These are phyloP conservation scores for Colletotrichum coccodes DNA, from an alignment of 2,329 filamentous ascomycete species.

Conservation along the genomic window DNA sequence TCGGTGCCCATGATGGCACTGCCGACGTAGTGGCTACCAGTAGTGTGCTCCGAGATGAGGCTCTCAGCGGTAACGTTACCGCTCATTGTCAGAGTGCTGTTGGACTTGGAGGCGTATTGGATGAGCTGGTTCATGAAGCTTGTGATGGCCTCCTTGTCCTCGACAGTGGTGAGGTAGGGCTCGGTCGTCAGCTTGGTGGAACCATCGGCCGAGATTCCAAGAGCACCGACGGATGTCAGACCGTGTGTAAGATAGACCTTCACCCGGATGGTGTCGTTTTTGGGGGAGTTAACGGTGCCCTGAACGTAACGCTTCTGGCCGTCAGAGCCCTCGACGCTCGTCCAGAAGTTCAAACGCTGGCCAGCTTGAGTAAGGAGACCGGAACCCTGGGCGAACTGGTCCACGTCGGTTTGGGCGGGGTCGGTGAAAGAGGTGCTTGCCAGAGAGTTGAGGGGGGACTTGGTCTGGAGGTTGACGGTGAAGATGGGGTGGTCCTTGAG, in stretches of 20 bases:
- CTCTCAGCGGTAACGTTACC: conserved; percentile 37
- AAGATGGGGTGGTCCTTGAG: conserved; percentile 47
- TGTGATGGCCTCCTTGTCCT: conserved; percentile 41
- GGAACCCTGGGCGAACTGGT: conserved; percentile 45
- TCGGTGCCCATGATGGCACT: conserved; percentile 59
- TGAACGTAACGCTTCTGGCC: conserved; percentile 51
- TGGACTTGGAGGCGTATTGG: conserved; percentile 37
- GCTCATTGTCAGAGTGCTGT: conserved; percentile 35
- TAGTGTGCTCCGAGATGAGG: conserved; percentile 37
- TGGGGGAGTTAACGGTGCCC: conserved; percentile 56
- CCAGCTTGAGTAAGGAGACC: conserved; percentile 56
- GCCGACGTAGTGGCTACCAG: conserved; percentile 47
- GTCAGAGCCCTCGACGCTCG: conserved; percentile 51
- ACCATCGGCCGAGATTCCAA: conserved; percentile 52
- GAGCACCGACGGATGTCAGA: conserved; percentile 57
- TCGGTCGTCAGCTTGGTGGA: conserved; percentile 52
- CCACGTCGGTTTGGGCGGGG: conserved; percentile 41
- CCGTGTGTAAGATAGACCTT: conserved; percentile 63
- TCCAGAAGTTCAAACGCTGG: conserved; percentile 59
- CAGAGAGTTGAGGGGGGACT: conserved; percentile 33
- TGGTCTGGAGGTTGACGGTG: conserved; percentile 42
- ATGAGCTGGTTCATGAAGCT: conserved; percentile 41
- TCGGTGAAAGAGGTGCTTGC: conserved; percentile 19
- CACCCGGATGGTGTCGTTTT: conserved; percentile 53
- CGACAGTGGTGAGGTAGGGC: conserved; percentile 44